These are phyloP conservation scores for Fusarium albosuccineum DNA, from an alignment of 2,329 filamentous ascomycete genomes.

Conservation along the genomic window DNA sequence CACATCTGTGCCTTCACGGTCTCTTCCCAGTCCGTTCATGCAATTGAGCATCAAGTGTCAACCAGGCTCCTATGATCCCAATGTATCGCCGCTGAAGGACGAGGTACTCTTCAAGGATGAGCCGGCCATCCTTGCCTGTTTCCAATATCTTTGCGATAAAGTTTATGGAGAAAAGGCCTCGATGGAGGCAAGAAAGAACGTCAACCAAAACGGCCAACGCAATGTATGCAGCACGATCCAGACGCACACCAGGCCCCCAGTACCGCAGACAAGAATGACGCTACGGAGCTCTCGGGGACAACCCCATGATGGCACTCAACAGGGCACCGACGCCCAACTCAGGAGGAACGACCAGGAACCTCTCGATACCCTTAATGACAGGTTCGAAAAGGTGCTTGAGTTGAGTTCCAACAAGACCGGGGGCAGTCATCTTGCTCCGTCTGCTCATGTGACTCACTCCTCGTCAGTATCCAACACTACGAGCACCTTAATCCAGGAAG, in stretches of 20 bases:
- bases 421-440: not conserved
- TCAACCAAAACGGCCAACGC: not conserved
- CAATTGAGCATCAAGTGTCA: constrained; percentile 74
- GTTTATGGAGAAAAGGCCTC: constrained; percentile 50
- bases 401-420: constrained; percentile 1
- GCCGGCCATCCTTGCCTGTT: constrained; percentile 57
- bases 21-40: constrained; percentile 69
- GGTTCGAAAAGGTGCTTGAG: constrained; percentile 15
- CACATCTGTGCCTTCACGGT: constrained; percentile 39
- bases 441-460: not conserved
- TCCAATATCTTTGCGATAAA: constrained; percentile 58
- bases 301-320: not conserved
- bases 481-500: not conserved
- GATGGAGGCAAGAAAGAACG: not conserved
- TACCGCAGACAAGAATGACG: not conserved
- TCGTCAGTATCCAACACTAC: constrained; percentile 6
- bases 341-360: constrained; percentile 17
- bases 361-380: constrained; percentile 26
- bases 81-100: constrained; percentile 79
- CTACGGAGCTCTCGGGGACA: not conserved
- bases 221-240: not conserved
- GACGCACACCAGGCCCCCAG: not conserved
- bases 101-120: constrained; percentile 77
- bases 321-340: not conserved
- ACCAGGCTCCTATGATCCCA: constrained; percentile 75